These are phyloP conservation scores for Aureobasidium sp. DNA, from an alignment of 2,329 filamentous ascomycete species.

Conservation along the genomic window DNA sequence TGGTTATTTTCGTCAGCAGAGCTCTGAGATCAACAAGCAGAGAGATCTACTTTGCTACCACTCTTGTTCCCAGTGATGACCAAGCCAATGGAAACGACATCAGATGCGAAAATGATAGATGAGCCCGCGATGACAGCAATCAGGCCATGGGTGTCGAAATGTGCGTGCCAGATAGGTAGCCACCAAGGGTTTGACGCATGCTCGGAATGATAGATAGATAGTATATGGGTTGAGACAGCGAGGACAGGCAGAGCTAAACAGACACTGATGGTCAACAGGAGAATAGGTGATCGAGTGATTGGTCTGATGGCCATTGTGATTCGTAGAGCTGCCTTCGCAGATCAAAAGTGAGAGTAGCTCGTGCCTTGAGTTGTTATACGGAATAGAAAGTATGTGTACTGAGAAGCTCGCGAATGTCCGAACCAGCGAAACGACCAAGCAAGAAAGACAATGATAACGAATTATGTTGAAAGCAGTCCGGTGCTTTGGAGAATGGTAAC, in stretches of 20 bases:
- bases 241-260: neutral
- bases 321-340: neutral
- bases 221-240: constrained; percentile 27
- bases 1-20: neutral
- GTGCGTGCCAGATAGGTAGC: constrained; percentile 41
- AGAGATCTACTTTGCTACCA: neutral
- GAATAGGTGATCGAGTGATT: neutral
- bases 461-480: neutral
- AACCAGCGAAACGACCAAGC: neutral
- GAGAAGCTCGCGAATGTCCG: neutral
- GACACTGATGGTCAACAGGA: neutral
- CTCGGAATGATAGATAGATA: constrained; percentile 38
- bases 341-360: neutral
- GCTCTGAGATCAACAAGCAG: too few species aligned
- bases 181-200: constrained; percentile 41
- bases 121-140: constrained; percentile 31
- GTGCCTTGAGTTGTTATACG: neutral
- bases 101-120: constrained; percentile 35
- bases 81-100: constrained; percentile 29
- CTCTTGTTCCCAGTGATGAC: constrained; percentile 15
- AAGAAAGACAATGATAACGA: neutral
- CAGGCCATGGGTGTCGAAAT: constrained; percentile 41
- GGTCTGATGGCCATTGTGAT: neutral
- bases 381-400: neutral
- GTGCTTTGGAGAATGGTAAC: neutral